Base-by-base conservation (phyloP, 176 grass and related monocot genomes). In the Elymus sibiricus region DNA sequence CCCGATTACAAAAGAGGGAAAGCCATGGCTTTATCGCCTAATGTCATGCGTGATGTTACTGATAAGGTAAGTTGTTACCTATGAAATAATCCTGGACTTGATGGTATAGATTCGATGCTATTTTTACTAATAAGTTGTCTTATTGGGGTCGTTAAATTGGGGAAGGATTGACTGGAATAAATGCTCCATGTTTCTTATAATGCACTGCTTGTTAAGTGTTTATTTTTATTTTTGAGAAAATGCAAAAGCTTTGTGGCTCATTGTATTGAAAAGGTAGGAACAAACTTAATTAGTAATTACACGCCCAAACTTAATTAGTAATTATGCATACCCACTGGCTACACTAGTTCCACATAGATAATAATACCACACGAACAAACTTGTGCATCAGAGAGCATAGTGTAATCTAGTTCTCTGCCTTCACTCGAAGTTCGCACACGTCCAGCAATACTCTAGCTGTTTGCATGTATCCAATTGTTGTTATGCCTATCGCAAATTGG, bases 31-130 rank as follows among this genome's bases (percentile, higher is more conserved):
- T 91, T 94, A 70, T 92, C 96, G 14, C 89, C 91, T 89, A 98
- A 95, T 89, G 87, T 95, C 53, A 94, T 98, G 91, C 87, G 91
- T 84, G 96, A 98, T 91, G 65, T 82, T 64, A 92, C 38, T 79
- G 96, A 98, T 42, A 98, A 95, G 79, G 96, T 95, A 79, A 87
- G 82, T 56, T 81, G 72, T 27, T 29, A 27, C 6, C 42, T 74
- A 82, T 67, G 29, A 11, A 7, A 6, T 22, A 38, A 71, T 51
- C 22, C 28, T 85, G 17, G 17, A 79, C 44, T 79, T 55, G 35
- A 24, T 42, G 66, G 17, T 49, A 47, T 53, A 74, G 21, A 28
- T 79, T 62, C 19, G 49, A 79, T 21, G 11, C 49, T 42, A 3
- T 74, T 79, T 79, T 51, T 58, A 64, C 66, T 6, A 29, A 58